A percentile compares a stretch with the other conserved stretches of the same genome.
phyloP scores from a whole-genome alignment of 225 moss, liverwort and hornwort genomes.

The Neckera pumila region DNA sequence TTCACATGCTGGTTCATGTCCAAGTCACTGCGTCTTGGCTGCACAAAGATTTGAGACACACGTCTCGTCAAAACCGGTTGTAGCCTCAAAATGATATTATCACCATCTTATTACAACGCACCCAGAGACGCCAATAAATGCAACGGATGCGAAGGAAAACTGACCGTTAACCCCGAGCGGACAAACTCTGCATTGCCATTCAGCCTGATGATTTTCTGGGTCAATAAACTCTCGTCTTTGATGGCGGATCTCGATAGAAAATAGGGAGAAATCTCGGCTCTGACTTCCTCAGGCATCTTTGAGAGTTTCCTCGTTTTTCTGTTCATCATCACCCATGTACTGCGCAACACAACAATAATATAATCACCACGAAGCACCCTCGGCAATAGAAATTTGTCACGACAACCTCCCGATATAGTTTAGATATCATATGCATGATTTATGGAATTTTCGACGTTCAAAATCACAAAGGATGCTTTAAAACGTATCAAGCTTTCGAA shows the following conservation, averaged over 20 bases:
- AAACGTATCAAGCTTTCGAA: not conserved
- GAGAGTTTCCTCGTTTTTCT: constrained; percentile 47
- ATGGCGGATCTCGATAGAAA: constrained; percentile 48
- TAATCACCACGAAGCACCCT: not conserved
- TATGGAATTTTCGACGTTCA: not conserved
- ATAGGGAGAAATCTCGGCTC: constrained; percentile 49
- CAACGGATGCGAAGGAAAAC: not conserved
- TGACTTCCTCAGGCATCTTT: constrained; percentile 54
- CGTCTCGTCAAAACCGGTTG: not conserved
- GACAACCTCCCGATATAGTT: not conserved
- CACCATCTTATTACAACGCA: not conserved
- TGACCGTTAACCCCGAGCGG: constrained; percentile 36
- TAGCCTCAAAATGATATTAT: not conserved
- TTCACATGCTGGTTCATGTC: constrained; percentile 97
- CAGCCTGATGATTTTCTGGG: constrained; percentile 42
- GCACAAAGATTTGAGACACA: constrained; percentile 13
- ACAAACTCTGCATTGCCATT: constrained; percentile 34
- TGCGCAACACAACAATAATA: constrained; percentile 10
- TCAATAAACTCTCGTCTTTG: constrained; percentile 28
- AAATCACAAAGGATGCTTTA: not conserved
- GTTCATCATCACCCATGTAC: constrained; percentile 72
- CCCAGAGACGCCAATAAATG: not conserved
- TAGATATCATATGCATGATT: not conserved
- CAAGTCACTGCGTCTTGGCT: constrained; percentile 74
- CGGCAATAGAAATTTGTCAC: not conserved